These are phyloP conservation scores for Aspergillus tubingensis DNA, from an alignment of 2,329 filamentous ascomycete species.

Conservation along the genomic window DNA sequence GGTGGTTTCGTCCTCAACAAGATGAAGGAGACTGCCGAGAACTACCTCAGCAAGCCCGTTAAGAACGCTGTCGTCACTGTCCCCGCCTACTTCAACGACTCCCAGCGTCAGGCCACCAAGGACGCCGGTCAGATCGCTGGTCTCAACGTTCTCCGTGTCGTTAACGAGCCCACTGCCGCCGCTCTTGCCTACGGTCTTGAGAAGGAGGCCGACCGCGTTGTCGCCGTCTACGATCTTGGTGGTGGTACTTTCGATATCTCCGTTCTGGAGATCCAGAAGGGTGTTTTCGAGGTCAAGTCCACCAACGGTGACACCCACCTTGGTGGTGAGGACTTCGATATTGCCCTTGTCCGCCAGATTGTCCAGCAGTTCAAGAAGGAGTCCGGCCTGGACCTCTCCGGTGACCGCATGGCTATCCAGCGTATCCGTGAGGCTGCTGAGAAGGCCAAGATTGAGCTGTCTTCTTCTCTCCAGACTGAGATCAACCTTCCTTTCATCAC, in stretches of 20 bases:
- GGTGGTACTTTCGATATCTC: conserved; percentile 99
- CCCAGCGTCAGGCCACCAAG: conserved; percentile 96
- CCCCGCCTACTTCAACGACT: conserved; percentile 98
- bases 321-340: conserved; percentile 98
- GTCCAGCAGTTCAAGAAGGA: conserved; percentile 97
- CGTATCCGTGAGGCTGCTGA: conserved; percentile 97
- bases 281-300: conserved; percentile 98
- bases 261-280: conserved; percentile 93
- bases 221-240: conserved; percentile 96
- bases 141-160: conserved; percentile 93
- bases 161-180: conserved; percentile 96
- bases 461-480: conserved; percentile 90
- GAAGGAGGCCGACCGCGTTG: conserved; percentile 85
- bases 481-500: conserved; percentile 99
- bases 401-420: conserved; percentile 97
- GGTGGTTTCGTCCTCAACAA: conserved; percentile 95
- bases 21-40: conserved; percentile 99
- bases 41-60: conserved; percentile 83
- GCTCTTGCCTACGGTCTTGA: conserved; percentile 94
- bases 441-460: conserved; percentile 99
- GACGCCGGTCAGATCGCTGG: conserved; percentile 95
- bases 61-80: conserved; percentile 98
- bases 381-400: conserved; percentile 83
- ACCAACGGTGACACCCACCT: conserved; percentile 99
- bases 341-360: conserved; percentile 87